Evolutionary conservation across 352 stramenopile genomes (phyloP), one percentile per base, ranked within the genome.

Genomic region (Globisporangium orthogonon): DNA sequence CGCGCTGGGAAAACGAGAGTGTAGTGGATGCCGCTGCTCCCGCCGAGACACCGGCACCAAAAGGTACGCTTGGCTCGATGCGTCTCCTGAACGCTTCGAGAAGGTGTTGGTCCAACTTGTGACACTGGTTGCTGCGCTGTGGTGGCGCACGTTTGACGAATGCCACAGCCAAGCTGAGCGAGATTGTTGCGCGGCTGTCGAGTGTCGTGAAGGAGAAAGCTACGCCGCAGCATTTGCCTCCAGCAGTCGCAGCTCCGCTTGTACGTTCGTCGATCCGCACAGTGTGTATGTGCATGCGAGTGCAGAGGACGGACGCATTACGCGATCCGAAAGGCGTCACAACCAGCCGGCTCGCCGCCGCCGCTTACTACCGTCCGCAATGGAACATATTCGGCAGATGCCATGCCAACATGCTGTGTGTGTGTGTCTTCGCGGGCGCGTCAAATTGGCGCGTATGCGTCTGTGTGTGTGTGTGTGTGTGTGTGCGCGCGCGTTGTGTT

Each of bases 171-270:
- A 60, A 59, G 13, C 56, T 88, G 57, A 73, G 63, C 40, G 81
- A 87, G 48, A 79, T 91, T 17, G 81, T 87, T 13, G 77, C 78
- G 73, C 63, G 69, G 10, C 61, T 91, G 17, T 84, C 78, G 29
- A 76, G 61, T 18, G 73, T 91, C 29, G 78, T 91, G 28, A 74
- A 89, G 60, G 67, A 88, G 56, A 84, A 89, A 49, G 71, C 63
- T 17, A 61, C 71, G 46, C 70, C 66, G 2, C 66, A 76, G 53
- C 63, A 81, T 50, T 65, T 75, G 4, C 57, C 52, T 23, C 40
- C 59, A 53, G 23, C 48, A n/a, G n/a, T n/a, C 30, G 40, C 47
- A 6, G 44, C 50, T 3, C n/a, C 35, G 3, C 48, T 50, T 59
- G 57, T 56, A 52, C 37, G 40, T 60, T 49, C 31, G 45, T 28